Conservation (phyloP, 2,329 filamentous ascomycete genomes). For the Lachnellula occidentalis region DNA sequence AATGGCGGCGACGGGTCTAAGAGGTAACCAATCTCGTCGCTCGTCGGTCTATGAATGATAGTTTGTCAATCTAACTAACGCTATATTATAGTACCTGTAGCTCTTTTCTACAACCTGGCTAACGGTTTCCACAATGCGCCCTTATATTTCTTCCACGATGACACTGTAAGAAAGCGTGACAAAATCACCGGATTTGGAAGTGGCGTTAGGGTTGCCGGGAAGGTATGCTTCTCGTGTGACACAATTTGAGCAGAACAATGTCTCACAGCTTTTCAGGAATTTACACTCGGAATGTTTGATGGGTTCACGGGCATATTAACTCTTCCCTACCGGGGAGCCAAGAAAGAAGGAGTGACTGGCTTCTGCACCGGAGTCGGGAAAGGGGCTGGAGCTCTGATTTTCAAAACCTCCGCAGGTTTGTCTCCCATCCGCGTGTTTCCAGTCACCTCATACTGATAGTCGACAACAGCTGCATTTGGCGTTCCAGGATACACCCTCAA, state of each 20-base stretch:
- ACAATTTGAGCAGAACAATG: background rate
- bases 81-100: slow-evolving; percentile 15
- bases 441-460: slow-evolving; percentile 20
- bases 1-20: slow-evolving; percentile 13
- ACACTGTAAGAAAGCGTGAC: slow-evolving; percentile 50
- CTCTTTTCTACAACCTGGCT: slow-evolving; percentile 55
- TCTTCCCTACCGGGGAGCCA: slow-evolving; percentile 52
- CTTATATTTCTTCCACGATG: slow-evolving; percentile 59
- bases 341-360: slow-evolving; percentile 48
- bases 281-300: slow-evolving; percentile 58
- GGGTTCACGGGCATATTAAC: slow-evolving; percentile 57
- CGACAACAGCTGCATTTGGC: slow-evolving; percentile 13
- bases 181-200: slow-evolving; percentile 61
- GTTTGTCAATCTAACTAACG: background rate
- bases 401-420: slow-evolving; percentile 49
- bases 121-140: slow-evolving; percentile 68
- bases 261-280: slow-evolving; percentile 36
- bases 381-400: slow-evolving; percentile 54
- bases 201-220: slow-evolving; percentile 53
- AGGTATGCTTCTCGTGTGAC: slow-evolving; percentile 17
- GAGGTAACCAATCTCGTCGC: slow-evolving; percentile 1
- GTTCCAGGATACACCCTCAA: slow-evolving; percentile 23
- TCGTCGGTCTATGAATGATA: no score
- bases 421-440: background rate
- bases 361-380: slow-evolving; percentile 47